Base-by-base conservation (phyloP, 257 asterid species). In the Salvia hispanica region DNA sequence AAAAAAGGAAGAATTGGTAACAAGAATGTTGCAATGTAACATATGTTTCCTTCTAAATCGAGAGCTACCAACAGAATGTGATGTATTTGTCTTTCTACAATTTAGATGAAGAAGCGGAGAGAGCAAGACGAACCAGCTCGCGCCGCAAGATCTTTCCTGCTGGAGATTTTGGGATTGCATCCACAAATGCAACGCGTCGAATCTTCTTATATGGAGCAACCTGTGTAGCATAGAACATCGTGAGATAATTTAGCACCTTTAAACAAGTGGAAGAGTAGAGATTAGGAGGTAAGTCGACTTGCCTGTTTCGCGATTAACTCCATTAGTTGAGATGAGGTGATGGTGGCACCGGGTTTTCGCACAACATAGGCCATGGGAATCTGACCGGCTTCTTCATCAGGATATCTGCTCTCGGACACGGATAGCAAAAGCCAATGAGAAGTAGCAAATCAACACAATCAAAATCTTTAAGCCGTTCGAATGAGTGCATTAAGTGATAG, bases 361-460 rank as follows among this genome's bases (percentile, higher is more conserved):
- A 93, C 97, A 33, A 93, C 43, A 74, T 81, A 93, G 34, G 99
- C 97, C 99, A 93, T 83, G 2, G 99, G 99, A 79, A 90, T 87
- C 86, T 93, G 79, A 12, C 99, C 99, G 11, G 96, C 97, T 70
- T 84, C 97, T 63, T 93, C 97, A 70, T 93, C 95, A 0, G 97
- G 99, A 79, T 81, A 94, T 69, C 99, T 94, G 31, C 31, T 25
- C 31, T 25, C 31, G 31, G 2, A 2, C 31, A 2, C 31, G 81
- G 60, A 42, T 62, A 25, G 57, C 25, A n/a, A 56, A n/a, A 11
- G 40, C 54, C 54, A 53, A 53, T 18, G 52, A 52, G 53, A 53
- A 44, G 18, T 15, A 36, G 48, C 70, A 62, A 62, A 25, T 54
- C 59, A 54, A 36, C 8, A 53, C 14, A 1, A 53, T 3, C 28